Evolutionary conservation across 805 yeast genomes (phyloP).

Genomic region (Candida awuae): DNA sequence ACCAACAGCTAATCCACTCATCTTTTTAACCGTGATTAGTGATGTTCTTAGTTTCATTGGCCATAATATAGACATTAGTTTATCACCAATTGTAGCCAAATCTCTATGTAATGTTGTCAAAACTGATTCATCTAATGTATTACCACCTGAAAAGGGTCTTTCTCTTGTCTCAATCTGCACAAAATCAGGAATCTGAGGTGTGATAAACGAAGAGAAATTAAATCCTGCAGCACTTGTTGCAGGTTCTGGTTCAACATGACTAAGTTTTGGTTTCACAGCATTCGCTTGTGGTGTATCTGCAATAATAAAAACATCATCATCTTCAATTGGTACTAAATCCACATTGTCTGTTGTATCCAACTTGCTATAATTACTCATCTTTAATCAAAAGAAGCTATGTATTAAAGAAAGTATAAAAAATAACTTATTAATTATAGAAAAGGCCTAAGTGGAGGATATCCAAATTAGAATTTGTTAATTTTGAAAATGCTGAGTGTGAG

Average conservation of each 20-base stretch:
- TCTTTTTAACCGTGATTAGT: constrained; percentile 22
- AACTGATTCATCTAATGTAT: constrained; percentile 52
- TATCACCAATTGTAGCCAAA: constrained; percentile 27
- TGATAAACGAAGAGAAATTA: constrained; percentile 28
- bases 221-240: constrained; percentile 13
- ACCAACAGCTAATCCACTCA: constrained; percentile 19
- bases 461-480: no score
- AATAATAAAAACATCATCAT: constrained; percentile 28
- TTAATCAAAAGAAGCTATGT: background rate
- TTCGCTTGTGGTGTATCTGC: constrained; percentile 21
- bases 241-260: constrained; percentile 3
- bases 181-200: constrained; percentile 24
- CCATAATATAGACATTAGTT: constrained; percentile 31
- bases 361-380: constrained; percentile 2
- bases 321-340: constrained; percentile 13
- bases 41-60: constrained; percentile 29
- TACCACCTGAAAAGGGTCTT: constrained; percentile 49
- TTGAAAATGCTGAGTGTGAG: no score
- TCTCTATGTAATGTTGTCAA: constrained; percentile 36
- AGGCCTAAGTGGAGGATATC: no score
- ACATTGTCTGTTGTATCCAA: constrained; percentile 9
- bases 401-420: no score
- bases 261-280: constrained; percentile 5
- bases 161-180: constrained; percentile 31
- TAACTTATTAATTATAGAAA: no score